Conservation (phyloP, 257 asterid genomes). For the Nicotiana otophora region DNA sequence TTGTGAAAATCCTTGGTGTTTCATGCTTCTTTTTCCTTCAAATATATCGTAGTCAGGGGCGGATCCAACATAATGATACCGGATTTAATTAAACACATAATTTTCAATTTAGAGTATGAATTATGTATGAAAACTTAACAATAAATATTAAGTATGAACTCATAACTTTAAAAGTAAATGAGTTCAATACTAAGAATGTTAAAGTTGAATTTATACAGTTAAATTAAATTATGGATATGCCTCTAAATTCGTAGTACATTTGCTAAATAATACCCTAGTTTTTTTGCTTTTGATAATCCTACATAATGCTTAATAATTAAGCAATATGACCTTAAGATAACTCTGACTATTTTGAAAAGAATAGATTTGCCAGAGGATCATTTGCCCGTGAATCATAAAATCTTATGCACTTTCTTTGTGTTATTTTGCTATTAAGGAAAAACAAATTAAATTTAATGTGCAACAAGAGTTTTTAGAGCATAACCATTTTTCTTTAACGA, state of each 20-base stretch:
- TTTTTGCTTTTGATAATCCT: neutral
- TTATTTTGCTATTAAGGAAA: neutral
- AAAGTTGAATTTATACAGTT: too few species aligned
- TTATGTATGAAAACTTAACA: too few species aligned
- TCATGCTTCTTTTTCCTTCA: neutral
- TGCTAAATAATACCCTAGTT: neutral
- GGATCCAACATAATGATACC: accelerated
- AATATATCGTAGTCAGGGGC: too few species aligned
- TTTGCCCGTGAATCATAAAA: neutral
- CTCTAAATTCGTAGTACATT: neutral
- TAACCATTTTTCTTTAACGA: neutral
- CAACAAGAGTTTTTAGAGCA: neutral
- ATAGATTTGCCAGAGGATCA: neutral
- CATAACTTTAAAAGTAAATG: too few species aligned
- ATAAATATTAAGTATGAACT: too few species aligned
- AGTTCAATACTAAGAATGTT: too few species aligned
- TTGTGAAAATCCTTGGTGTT: neutral
- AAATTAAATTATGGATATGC: too few species aligned
- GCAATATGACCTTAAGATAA: neutral
- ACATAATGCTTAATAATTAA: neutral
- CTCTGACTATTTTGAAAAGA: neutral
- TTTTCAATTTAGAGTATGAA: too few species aligned
- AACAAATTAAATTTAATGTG: too few species aligned
- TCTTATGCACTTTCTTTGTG: neutral
- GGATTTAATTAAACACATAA: accelerated